Percentiles rank a stretch among this genome's conserved stretches.
phyloP scores from a whole-genome alignment of 768 basidiomycete species.

The Agrocybe pediades region DNA sequence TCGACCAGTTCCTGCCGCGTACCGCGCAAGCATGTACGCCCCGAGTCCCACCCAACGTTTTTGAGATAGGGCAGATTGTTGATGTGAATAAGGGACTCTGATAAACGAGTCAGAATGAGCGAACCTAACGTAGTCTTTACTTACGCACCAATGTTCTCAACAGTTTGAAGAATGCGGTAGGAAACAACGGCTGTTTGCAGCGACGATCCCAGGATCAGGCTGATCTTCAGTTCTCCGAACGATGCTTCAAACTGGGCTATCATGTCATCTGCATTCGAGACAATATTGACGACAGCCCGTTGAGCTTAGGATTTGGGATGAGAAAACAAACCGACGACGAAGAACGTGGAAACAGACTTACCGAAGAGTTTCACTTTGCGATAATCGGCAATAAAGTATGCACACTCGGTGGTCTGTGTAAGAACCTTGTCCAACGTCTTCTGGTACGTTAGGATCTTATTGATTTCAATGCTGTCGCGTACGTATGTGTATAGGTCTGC shows the following conservation, averaged over 20 bases:
- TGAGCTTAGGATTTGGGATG: neutral
- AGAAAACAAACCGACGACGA: neutral
- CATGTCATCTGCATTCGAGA: conserved; percentile 7
- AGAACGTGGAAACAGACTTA: neutral
- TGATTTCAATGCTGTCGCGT: neutral
- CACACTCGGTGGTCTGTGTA: conserved; percentile 5
- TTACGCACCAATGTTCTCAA: conserved; percentile 6
- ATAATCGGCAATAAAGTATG: conserved; percentile 8
- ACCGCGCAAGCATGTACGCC: neutral
- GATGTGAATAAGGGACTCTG: conserved; percentile 5
- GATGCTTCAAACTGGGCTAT: conserved; percentile 7
- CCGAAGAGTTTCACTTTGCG: conserved; percentile 1
- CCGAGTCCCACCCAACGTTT: neutral
- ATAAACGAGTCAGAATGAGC: neutral
- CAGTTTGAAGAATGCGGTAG: conserved; percentile 8
- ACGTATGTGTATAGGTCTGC: conserved; percentile 4
- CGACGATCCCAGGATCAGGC: conserved; percentile 7
- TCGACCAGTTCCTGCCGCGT: conserved; percentile 2
- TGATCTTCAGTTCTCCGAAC: conserved; percentile 8
- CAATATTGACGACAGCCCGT: conserved; percentile 4
- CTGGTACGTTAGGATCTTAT: neutral
- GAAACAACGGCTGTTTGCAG: conserved; percentile 9
- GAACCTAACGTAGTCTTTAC: neutral
- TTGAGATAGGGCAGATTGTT: conserved; percentile 1
- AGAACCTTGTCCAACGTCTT: neutral